Percentiles rank a stretch among this genome's conserved stretches.
Evolutionary conservation across 2,329 filamentous ascomycete genomes (phyloP).

Genomic region (Bipolaris oryzae): DNA sequence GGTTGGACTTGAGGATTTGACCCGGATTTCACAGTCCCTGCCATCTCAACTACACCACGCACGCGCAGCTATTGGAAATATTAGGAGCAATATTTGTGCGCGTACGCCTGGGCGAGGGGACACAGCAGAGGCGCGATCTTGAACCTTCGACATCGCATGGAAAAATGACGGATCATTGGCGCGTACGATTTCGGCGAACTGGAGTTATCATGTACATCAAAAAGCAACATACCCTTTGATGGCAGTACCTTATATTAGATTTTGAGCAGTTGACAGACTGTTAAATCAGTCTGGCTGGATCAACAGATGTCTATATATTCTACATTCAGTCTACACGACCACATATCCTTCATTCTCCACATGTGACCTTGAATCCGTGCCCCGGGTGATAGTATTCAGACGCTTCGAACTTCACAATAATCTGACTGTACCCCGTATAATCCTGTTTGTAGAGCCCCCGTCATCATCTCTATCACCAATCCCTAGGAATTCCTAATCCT

Average conservation of each 20-base stretch:
- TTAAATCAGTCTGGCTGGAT: background rate
- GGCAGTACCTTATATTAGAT: conserved; percentile 2
- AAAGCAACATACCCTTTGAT: conserved; percentile 33
- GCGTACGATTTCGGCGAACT: conserved; percentile 10
- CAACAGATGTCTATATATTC: conserved; percentile 8
- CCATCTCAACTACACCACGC: background rate
- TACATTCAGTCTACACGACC: background rate
- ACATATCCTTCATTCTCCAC: background rate
- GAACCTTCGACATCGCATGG: background rate
- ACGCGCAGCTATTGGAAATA: background rate
- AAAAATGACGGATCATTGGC: background rate
- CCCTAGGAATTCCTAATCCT: background rate
- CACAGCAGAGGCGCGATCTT: background rate
- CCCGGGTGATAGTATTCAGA: background rate
- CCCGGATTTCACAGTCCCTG: too few species aligned
- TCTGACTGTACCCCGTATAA: background rate
- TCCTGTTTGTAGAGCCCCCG: background rate
- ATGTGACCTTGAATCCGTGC: background rate
- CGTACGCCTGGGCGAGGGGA: background rate
- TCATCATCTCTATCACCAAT: background rate
- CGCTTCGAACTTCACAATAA: background rate
- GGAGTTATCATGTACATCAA: conserved; percentile 23
- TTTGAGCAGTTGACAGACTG: background rate
- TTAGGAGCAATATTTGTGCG: background rate
- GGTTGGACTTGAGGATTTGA: background rate